Evolutionary conservation across 805 yeast species (phyloP).

Genomic region (Saccharomycopsis olivae): DNA sequence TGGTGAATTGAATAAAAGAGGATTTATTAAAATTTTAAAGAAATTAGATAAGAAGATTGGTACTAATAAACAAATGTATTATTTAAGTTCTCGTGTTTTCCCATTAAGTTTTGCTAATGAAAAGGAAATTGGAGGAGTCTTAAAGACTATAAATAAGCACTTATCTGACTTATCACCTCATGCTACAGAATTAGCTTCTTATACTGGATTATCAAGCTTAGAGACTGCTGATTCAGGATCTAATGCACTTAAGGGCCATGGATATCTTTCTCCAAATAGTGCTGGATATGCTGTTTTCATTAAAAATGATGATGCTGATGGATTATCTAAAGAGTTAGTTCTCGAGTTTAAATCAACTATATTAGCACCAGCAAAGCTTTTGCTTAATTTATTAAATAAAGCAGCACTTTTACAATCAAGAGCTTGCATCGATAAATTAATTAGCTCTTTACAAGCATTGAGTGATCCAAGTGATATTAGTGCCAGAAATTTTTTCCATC

Average conservation of each 20-base stretch:
- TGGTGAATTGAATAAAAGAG: constrained; percentile 86
- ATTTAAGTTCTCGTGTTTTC: constrained; percentile 54
- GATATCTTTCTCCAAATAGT: constrained; percentile 9
- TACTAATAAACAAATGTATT: constrained; percentile 43
- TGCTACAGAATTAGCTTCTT: constrained; percentile 17
- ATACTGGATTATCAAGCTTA: constrained; percentile 3
- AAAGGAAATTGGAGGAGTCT: constrained; percentile 40
- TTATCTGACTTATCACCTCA: constrained; percentile 43
- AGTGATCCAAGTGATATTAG: constrained; percentile 64
- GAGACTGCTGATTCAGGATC: constrained; percentile 7
- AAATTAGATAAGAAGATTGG: constrained; percentile 81
- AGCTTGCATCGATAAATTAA: constrained; percentile 46
- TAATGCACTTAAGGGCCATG: constrained; percentile 1
- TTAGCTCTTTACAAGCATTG: constrained; percentile 40
- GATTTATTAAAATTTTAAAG: constrained; percentile 79
- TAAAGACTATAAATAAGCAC: constrained; percentile 41
- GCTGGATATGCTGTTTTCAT: constrained; percentile 21
- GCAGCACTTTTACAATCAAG: constrained; percentile 47
- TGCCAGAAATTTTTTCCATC: constrained; percentile 79
- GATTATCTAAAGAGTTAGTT: constrained; percentile 34
- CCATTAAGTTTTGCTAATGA: constrained; percentile 76
- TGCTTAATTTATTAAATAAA: constrained; percentile 54
- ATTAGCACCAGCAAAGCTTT: constrained; percentile 41
- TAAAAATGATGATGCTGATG: constrained; percentile 33
- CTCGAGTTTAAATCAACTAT: constrained; percentile 35